Percentiles rank a stretch among this genome's conserved stretches.
Evolutionary conservation across 805 yeast genomes (phyloP).

Genomic region (Pichia scutulata): DNA sequence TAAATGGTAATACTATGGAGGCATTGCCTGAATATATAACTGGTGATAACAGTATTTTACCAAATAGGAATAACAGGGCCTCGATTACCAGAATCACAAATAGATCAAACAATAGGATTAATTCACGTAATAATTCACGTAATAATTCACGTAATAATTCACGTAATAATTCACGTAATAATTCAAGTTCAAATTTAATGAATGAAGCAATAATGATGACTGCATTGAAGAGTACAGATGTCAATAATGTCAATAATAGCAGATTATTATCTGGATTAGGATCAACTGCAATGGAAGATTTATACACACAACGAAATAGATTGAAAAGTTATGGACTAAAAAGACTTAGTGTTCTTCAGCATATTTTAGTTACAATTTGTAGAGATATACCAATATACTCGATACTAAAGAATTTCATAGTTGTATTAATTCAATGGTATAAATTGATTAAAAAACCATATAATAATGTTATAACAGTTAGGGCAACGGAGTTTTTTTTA

Average conservation of each 20-base stretch:
- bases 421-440: conserved; percentile 24
- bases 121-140: not conserved
- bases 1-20: not conserved
- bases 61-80: not conserved
- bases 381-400: conserved; percentile 59
- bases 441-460: conserved; percentile 16
- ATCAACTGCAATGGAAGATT: conserved; percentile 23
- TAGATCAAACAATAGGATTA: not conserved
- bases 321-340: conserved; percentile 60
- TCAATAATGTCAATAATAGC: not conserved
- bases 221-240: not conserved
- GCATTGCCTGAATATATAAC: not conserved
- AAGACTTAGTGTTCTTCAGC: conserved; percentile 68
- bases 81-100: not conserved
- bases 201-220: not conserved
- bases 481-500: conserved; percentile 70
- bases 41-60: not conserved
- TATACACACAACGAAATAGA: conserved; percentile 23
- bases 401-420: conserved; percentile 22
- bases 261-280: conserved; percentile 18
- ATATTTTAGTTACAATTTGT: conserved; percentile 66
- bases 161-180: not conserved
- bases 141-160: not conserved
- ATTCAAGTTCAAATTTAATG: not conserved
- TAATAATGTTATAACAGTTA: conserved; percentile 40